A percentile compares a stretch with the other conserved stretches of the same genome.
phyloP scores from a whole-genome alignment of 257 asterid genomes.

The Apocynum venetum region DNA sequence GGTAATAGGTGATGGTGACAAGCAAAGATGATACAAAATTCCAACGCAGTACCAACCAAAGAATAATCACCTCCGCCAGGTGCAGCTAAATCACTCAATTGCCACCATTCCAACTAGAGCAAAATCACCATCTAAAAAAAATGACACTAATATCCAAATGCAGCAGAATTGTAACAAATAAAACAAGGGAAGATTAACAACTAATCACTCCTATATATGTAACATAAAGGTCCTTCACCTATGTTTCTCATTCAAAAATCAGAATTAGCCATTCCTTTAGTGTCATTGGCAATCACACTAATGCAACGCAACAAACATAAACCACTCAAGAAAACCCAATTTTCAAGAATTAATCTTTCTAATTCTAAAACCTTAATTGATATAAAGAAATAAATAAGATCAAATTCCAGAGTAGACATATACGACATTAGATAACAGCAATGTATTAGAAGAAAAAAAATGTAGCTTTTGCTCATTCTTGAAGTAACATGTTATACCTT shows the following conservation, averaged over 20 bases:
- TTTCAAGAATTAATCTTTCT: background rate
- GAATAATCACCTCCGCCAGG: background rate
- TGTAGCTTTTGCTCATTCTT: background rate
- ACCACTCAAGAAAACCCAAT: background rate
- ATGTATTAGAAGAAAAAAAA: background rate
- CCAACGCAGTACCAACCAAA: background rate
- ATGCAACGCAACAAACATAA: background rate
- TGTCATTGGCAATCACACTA: background rate
- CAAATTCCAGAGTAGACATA: background rate
- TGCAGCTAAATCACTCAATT: background rate
- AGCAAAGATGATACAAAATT: background rate
- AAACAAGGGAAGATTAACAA: background rate
- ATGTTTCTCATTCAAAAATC: background rate
- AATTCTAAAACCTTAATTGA: background rate
- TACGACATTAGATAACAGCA: background rate
- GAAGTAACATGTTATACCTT: constrained; percentile 26
- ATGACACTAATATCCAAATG: background rate
- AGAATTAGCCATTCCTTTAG: background rate
- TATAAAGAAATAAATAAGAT: background rate
- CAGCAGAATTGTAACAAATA: background rate
- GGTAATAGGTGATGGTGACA: background rate
- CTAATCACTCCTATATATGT: background rate
- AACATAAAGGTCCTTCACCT: background rate
- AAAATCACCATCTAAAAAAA: background rate
- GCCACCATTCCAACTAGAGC: background rate